These are phyloP conservation scores for Cystofilobasidium ferigula DNA, from an alignment of 768 basidiomycete genomes.

Conservation along the genomic window DNA sequence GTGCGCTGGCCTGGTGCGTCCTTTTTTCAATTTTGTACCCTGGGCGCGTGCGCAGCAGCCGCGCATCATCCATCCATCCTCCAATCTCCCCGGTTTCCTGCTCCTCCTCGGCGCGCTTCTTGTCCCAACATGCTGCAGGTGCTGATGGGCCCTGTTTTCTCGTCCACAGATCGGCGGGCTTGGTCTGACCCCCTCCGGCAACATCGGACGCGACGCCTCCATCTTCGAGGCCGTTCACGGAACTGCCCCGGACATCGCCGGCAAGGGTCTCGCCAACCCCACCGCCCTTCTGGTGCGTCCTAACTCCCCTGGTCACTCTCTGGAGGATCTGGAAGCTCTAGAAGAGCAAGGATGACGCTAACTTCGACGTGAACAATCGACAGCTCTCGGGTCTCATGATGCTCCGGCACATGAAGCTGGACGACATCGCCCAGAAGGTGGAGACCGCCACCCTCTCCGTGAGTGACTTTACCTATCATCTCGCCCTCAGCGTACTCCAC, in stretches of 20 bases:
- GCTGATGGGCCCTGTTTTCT: no score
- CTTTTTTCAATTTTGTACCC: neutral
- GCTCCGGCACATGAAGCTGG: conserved; percentile 90
- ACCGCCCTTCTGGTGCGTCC: conserved; percentile 67
- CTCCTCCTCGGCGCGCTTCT: no score
- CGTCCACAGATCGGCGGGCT: conserved; percentile 65
- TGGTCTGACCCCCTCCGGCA: conserved; percentile 92
- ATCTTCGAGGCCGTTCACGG: conserved; percentile 99
- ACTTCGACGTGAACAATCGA: neutral
- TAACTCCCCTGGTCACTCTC: neutral
- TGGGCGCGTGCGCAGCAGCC: no score
- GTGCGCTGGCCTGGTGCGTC: conserved; percentile 67
- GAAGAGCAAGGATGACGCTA: no score
- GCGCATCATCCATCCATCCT: no score
- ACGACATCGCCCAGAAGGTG: conserved; percentile 71
- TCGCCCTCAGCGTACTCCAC: conserved; percentile 7
- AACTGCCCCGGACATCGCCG: conserved; percentile 86
- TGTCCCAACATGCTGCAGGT: no score
- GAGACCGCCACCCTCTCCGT: conserved; percentile 83
- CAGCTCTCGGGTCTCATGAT: conserved; percentile 87
- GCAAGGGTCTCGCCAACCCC: conserved; percentile 87
- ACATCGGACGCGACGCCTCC: conserved; percentile 96
- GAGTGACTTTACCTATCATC: conserved; percentile 37
- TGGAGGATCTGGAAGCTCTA: neutral
- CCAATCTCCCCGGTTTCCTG: no score